These are phyloP conservation scores for Tolypocladium amazonense DNA, from an alignment of 2,329 filamentous ascomycete species.

Conservation along the genomic window DNA sequence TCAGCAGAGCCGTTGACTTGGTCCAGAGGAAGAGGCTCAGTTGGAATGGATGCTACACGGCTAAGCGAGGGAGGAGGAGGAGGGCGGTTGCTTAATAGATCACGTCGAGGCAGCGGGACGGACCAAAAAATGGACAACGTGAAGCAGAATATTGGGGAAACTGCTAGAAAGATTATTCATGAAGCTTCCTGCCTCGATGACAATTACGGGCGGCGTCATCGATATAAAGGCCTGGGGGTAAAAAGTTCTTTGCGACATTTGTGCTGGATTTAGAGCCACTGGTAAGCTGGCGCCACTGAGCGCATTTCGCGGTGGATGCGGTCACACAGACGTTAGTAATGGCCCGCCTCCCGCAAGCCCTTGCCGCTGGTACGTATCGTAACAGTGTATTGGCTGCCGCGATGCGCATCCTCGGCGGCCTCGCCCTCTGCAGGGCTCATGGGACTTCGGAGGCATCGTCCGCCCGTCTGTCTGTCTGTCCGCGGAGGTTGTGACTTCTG, in stretches of 20 bases:
- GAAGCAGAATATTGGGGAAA: not conserved
- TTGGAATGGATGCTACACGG: not conserved
- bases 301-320: not conserved
- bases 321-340: not conserved
- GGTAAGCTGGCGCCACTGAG: not conserved
- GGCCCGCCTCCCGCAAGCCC: not conserved
- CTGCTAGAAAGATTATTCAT: not conserved
- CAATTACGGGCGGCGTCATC: not conserved
- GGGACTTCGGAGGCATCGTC: not conserved
- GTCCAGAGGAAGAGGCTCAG: not conserved
- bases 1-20: not conserved
- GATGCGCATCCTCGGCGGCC: not conserved
- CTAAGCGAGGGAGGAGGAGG: not conserved
- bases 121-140: not conserved
- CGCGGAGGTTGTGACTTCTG: no score
- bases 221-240: not conserved
- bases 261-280: not conserved
- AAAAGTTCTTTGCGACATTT: not conserved
- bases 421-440: no score
- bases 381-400: not conserved
- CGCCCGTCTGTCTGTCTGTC: not conserved
- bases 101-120: not conserved
- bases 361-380: not conserved
- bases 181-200: conserved; percentile 3
- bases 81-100: not conserved